These are phyloP conservation scores for Shiraia bambusicola DNA, from an alignment of 2,329 filamentous ascomycete genomes.

Conservation along the genomic window DNA sequence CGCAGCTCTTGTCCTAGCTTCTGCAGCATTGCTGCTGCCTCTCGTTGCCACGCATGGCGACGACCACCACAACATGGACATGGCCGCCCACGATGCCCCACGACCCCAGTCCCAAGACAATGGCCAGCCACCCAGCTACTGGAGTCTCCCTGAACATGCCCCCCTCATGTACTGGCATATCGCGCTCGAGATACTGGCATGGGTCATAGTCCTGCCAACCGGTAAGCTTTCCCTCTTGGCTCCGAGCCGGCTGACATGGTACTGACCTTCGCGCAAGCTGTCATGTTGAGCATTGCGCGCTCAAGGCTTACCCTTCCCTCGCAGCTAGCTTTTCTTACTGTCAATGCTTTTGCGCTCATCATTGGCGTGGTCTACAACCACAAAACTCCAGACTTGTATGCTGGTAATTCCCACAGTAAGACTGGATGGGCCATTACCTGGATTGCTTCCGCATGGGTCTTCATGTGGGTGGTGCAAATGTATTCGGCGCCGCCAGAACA, in stretches of 20 bases:
- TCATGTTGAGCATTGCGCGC: slow-evolving; percentile 81
- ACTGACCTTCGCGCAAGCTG: slow-evolving; percentile 54
- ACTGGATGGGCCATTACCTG: slow-evolving; percentile 82
- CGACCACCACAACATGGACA: slow-evolving; percentile 32
- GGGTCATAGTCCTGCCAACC: slow-evolving; percentile 71
- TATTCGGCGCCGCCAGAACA: slow-evolving; percentile 54
- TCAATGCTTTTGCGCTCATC: slow-evolving; percentile 46
- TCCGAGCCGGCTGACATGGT: slow-evolving; percentile 7
- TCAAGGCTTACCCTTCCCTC: slow-evolving; percentile 71
- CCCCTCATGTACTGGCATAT: slow-evolving; percentile 69
- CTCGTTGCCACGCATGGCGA: slow-evolving; percentile 47
- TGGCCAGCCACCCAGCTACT: slow-evolving; percentile 56
- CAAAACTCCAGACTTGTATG: slow-evolving; percentile 81
- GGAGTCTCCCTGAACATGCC: slow-evolving; percentile 56
- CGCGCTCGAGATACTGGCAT: slow-evolving; percentile 67
- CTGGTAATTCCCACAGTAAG: slow-evolving; percentile 84
- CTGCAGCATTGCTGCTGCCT: slow-evolving; percentile 46
- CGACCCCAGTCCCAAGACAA: slow-evolving; percentile 16
- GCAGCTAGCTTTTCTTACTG: slow-evolving; percentile 59
- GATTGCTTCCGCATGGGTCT: slow-evolving; percentile 68
- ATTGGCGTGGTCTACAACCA: slow-evolving; percentile 64
- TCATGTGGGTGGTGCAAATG: slow-evolving; percentile 66
- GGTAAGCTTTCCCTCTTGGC: slow-evolving; percentile 54
- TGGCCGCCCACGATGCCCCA: slow-evolving; percentile 26
- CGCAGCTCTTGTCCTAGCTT: slow-evolving; percentile 22